These are phyloP conservation scores for Tylopilus felleus DNA, from an alignment of 768 basidiomycete genomes.

Conservation along the genomic window DNA sequence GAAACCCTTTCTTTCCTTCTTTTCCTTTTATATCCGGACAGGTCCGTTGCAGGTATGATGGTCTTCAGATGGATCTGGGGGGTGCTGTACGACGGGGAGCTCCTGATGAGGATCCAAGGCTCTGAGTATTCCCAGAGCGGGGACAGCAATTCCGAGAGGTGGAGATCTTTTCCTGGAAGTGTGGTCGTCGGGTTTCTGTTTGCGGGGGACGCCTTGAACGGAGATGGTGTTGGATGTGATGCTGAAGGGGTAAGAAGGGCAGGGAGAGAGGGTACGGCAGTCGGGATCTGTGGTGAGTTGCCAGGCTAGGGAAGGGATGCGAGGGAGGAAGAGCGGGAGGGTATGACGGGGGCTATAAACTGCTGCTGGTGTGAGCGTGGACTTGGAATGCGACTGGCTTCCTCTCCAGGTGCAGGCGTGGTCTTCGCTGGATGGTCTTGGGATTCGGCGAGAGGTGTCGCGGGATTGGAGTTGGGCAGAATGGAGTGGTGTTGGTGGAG, in stretches of 20 bases:
- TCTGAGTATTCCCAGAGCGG: conserved; percentile 25
- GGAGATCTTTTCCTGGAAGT: conserved; percentile 29
- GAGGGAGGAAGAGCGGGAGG: conserved; percentile 52
- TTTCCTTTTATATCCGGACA: conserved; percentile 37
- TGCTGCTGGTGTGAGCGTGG: conserved; percentile 26
- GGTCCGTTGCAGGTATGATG: conserved; percentile 22
- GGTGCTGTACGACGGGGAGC: conserved; percentile 3
- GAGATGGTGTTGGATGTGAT: conserved; percentile 25
- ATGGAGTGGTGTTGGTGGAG: not conserved
- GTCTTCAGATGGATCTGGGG: conserved; percentile 32
- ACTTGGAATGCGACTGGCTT: conserved; percentile 17
- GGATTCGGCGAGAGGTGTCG: conserved; percentile 25
- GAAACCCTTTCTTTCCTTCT: conserved; percentile 53
- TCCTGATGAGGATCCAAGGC: conserved; percentile 57
- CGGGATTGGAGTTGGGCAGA: conserved; percentile 3
- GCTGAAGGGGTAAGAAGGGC: conserved; percentile 49
- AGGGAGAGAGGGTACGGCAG: conserved; percentile 22
- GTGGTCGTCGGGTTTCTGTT: conserved; percentile 21
- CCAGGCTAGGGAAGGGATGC: conserved; percentile 43
- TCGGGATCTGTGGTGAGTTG: conserved; percentile 37
- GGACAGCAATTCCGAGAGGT: conserved; percentile 26
- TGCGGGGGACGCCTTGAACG: conserved; percentile 15
- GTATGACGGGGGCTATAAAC: conserved; percentile 28
- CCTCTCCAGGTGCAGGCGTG: conserved; percentile 28
- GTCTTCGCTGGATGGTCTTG: conserved; percentile 38